phyloP scores from a whole-genome alignment of 78 protist species.

The Dictyostelium capitatum region DNA sequence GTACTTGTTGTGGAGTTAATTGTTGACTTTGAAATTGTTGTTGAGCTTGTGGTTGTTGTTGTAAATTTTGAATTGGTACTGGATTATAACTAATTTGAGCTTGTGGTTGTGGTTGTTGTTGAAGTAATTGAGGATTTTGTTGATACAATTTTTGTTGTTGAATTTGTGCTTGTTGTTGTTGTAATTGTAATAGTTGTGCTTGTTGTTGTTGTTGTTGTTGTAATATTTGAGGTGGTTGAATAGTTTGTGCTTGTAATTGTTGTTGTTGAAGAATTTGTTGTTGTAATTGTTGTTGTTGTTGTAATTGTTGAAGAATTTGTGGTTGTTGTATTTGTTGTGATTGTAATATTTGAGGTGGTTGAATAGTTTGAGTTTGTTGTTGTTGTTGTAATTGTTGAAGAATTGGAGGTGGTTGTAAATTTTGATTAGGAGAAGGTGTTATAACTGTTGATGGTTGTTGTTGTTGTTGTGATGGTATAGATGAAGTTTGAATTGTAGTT shows the following conservation, averaged over 20 bases:
- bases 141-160: background rate
- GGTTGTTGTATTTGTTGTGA: background rate
- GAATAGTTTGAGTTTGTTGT: background rate
- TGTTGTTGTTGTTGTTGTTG: background rate
- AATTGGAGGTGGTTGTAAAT: background rate
- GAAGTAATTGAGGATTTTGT: background rate
- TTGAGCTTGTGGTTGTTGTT: conserved; percentile 7
- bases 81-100: background rate
- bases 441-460: background rate
- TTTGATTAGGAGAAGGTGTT: background rate
- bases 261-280: background rate
- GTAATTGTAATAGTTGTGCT: background rate
- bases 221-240: background rate
- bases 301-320: background rate
- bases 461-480: background rate
- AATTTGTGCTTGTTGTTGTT: background rate
- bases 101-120: background rate
- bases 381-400: background rate
- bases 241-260: background rate
- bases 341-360: background rate
- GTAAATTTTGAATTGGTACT: background rate
- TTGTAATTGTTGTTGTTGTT: background rate
- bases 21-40: background rate
- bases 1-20: background rate
- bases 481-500: background rate